Evolutionary conservation across 805 yeast genomes (phyloP).

Genomic region (Wickerhamomyces subpelliculosus): DNA sequence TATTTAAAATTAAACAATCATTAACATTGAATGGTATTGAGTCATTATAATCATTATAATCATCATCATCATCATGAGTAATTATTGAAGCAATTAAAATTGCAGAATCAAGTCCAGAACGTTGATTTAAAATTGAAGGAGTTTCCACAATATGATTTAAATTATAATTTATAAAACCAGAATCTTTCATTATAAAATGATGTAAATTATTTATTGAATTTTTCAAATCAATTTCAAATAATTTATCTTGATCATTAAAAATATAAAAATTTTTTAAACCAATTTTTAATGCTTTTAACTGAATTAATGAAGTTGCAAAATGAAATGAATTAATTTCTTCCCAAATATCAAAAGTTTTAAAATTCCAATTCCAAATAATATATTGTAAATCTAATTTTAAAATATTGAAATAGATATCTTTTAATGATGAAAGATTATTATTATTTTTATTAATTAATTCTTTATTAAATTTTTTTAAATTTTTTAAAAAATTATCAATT

Average conservation of each 20-base stretch:
- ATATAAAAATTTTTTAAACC: conserved; percentile 39
- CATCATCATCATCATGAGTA: conserved; percentile 42
- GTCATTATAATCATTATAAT: conserved; percentile 39
- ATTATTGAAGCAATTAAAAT: conserved; percentile 39
- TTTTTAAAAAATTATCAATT: conserved; percentile 44
- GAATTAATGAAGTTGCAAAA: conserved; percentile 73
- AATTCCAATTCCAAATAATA: conserved; percentile 53
- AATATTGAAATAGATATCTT: conserved; percentile 39
- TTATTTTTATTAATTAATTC: conserved; percentile 23
- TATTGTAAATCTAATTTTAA: conserved; percentile 68
- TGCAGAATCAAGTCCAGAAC: conserved; percentile 80
- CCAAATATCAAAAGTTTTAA: conserved; percentile 82
- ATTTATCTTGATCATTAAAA: conserved; percentile 24
- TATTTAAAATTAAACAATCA: conserved; percentile 51
- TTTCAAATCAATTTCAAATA: conserved; percentile 16
- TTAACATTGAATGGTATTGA: conserved; percentile 55
- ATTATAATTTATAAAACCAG: conserved; percentile 29
- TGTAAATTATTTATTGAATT: conserved; percentile 16
- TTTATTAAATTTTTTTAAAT: conserved; percentile 28
- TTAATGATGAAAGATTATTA: conserved; percentile 21
- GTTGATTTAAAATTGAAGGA: conserved; percentile 38
- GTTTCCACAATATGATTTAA: conserved; percentile 65
- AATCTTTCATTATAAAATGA: conserved; percentile 21
- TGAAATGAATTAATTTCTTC: conserved; percentile 77
- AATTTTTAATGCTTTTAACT: conserved; percentile 57